Evolutionary conservation across 1,139 yeast genomes (phyloP).

Genomic region (Zygoascus meyerae): DNA sequence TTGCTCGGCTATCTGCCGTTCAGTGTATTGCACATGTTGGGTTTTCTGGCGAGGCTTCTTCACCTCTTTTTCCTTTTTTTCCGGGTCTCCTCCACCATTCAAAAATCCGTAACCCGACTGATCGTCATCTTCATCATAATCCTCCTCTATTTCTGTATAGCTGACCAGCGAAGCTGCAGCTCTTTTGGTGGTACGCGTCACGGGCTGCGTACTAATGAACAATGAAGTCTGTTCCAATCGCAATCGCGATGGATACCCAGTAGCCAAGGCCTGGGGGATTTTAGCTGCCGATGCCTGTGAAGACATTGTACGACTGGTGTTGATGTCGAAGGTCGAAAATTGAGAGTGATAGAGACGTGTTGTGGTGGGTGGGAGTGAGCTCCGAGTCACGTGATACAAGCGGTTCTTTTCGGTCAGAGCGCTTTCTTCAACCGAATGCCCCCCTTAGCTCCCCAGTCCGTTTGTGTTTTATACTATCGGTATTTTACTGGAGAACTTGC

Average conservation of each 20-base stretch:
- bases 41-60: constrained; percentile 26
- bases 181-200: constrained; percentile 73
- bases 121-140: constrained; percentile 63
- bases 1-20: constrained; percentile 32
- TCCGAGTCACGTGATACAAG: neutral
- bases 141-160: constrained; percentile 79
- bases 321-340: neutral
- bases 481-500: too few species aligned
- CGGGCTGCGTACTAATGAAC: constrained; percentile 62
- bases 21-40: constrained; percentile 31
- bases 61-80: constrained; percentile 21
- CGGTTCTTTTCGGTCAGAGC: too few species aligned
- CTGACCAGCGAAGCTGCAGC: constrained; percentile 58
- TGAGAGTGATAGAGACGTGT: neutral
- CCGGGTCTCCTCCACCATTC: constrained; percentile 10
- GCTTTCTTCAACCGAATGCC: too few species aligned
- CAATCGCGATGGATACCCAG: constrained; percentile 63
- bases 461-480: too few species aligned
- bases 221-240: constrained; percentile 63
- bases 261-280: constrained; percentile 68
- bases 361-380: neutral
- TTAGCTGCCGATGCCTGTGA: constrained; percentile 16
- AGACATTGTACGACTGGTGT: neutral
- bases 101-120: neutral
- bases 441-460: too few species aligned